phyloP scores from a whole-genome alignment of 495 filamentous ascomycete genomes.

The Trichoderma orchidacearum region DNA sequence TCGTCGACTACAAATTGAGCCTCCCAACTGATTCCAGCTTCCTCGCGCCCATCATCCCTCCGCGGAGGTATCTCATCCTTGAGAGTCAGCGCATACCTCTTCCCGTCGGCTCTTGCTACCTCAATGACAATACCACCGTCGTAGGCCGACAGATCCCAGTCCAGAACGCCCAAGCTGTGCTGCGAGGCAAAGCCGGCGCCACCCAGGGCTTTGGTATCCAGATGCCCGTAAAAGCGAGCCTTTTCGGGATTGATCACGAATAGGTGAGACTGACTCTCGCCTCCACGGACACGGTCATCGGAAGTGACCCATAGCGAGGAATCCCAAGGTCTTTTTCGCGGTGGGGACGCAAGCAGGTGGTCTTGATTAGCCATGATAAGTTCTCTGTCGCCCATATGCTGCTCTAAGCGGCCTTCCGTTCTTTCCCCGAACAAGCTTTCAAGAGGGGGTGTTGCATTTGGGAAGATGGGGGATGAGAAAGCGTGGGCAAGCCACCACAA shows the following conservation, averaged over 20 bases:
- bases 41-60: slow-evolving; percentile 45
- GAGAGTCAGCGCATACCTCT: slow-evolving; percentile 56
- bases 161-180: slow-evolving; percentile 38
- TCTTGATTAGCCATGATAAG: slow-evolving; percentile 4
- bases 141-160: slow-evolving; percentile 43
- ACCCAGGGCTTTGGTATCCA: slow-evolving; percentile 63
- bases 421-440: too few species aligned
- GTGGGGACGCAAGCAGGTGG: background rate
- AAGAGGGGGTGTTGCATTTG: too few species aligned
- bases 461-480: too few species aligned
- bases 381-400: slow-evolving; percentile 5
- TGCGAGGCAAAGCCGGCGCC: slow-evolving; percentile 77
- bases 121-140: slow-evolving; percentile 20
- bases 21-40: slow-evolving; percentile 45
- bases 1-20: slow-evolving; percentile 29
- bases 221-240: slow-evolving; percentile 45
- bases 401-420: background rate
- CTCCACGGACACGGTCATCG: slow-evolving; percentile 65
- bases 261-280: slow-evolving; percentile 30
- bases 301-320: slow-evolving; percentile 46
- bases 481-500: too few species aligned
- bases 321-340: slow-evolving; percentile 41
- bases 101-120: slow-evolving; percentile 18
- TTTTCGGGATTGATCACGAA: background rate
- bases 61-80: slow-evolving; percentile 49